Base-by-base conservation (phyloP, 176 grass and related monocot species). In the Carex cristatella region DNA sequence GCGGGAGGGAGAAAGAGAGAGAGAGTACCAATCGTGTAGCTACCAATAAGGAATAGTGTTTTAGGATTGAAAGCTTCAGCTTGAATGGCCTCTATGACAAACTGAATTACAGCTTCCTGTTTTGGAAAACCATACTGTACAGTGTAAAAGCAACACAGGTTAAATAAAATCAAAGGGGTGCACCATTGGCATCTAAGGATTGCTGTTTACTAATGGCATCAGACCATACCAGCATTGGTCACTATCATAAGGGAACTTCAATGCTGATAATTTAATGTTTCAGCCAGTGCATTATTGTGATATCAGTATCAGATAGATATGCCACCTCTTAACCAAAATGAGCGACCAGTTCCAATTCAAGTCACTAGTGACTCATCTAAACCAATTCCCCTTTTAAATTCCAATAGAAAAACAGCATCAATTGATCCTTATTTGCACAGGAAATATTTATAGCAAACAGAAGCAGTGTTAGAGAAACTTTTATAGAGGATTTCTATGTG, bases 81-180 rank as follows among this genome's bases (percentile, higher is more conserved):
- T 93, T 98, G 95, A 88, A 98, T 94, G 66, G 95, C 95, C 80
- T 98, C 93, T 13, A 94, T 94, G 44, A 98, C 92, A 44, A 98
- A 98, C 76, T 98, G 95, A 87, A 93, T 93, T 59, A 94, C 91
- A 65, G 69, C 85, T 58, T 93, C 95, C 86, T 98, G 92, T 86
- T 87, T 93, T 68, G 93, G 95, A 86, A 98, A 98, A 80, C 94
- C 93, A 85, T 98, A 98, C 93, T 98, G 91, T 86, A 91, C 13
- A 28, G 32, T 55, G 30, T 59, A 64, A 60, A 69, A 80, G 18
- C 46, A 79, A 79, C 18, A 54, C 31, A 54, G 13, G 15, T 56
- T 69, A 83, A 32, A 79, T 57, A 58, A 79, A 35, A 53, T 58
- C 74, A 79, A 8, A 37, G 12, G 65, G 3, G 12, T 23, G 7